Base-by-base conservation (phyloP, 2,329 filamentous ascomycete species). In the Trichoderma sp. region DNA sequence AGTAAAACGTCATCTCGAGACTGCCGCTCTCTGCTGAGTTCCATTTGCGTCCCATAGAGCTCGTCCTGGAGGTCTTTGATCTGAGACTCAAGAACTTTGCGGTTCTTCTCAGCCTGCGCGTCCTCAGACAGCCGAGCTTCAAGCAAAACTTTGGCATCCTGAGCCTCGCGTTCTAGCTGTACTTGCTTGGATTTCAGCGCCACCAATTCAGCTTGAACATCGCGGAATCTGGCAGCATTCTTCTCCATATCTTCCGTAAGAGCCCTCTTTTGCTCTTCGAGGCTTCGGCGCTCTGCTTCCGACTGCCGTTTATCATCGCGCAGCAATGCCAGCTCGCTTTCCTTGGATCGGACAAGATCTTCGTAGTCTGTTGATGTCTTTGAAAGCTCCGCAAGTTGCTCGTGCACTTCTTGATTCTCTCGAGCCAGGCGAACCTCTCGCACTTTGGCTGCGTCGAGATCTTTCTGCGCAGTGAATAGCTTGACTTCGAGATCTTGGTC, bases 321-420 rank as follows among this genome's bases (percentile, higher is more conserved):
- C 41, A 98, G 88, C 63, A 98, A 89, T 0, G 93, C 90, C 24
- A 99, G 87, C 81, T 99, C 97, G 83, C 95, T 98, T 82, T 99
- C 97, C 83, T 98, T 99, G 76, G 94, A 93, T 29, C 95, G 91
- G 29, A 99, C 93, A 60, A 98, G 90, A 80, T 98, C 96, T 84
- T 99, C 97, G 78, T 98, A 98, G 81, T 95, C 95, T 0, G 95
- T 97, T 0, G 96, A 98, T 0, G 96, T 98, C 66, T 94, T 92
- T 0, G 97, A 97, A 21, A 99, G 87, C 78, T 98, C 92, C 0
- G 93, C 90, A 71, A 99, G 91, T 80, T 98, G 95, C 79, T 95
- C 91, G 72, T 97, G 93, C 64, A 97, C 91, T 62, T 93, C 91
- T 14, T 91, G 90, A 79, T 97, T 97, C 81, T 99, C 96, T 6